phyloP scores from a whole-genome alignment of 148 eudicot species.

The Chenopodium quinoa region DNA sequence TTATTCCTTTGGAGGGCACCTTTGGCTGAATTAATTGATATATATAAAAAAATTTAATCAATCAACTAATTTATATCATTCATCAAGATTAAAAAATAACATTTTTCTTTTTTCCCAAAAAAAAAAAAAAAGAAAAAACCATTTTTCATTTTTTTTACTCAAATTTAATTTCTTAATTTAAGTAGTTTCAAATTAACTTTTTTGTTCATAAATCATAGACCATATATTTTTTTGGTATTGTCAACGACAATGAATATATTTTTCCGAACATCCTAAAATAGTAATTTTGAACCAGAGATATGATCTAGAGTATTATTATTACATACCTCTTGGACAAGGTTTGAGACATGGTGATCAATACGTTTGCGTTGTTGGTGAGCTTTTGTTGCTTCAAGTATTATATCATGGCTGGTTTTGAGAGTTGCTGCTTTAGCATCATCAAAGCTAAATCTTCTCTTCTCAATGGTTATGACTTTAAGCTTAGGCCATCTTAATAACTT shows the following conservation, averaged over 20 bases:
- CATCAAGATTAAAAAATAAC: no score
- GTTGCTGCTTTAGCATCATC: constrained; percentile 15
- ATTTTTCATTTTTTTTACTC: no score
- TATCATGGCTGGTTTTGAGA: constrained; percentile 11
- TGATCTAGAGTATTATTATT: no score
- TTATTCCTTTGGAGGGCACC: neutral
- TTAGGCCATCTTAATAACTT: constrained; percentile 25
- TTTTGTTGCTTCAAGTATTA: constrained; percentile 25
- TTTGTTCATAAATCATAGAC: no score
- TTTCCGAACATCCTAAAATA: no score
- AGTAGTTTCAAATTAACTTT: no score
- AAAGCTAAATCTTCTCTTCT: constrained; percentile 11
- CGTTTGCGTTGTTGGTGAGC: neutral
- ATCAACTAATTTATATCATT: no score
- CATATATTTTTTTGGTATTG: no score
- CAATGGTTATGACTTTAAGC: neutral
- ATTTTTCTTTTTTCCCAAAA: no score
- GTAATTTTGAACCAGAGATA: neutral
- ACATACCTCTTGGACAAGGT: constrained; percentile 12
- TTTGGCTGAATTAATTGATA: neutral
- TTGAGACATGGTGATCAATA: constrained; percentile 3
- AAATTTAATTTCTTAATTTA: no score
- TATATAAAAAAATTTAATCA: no score
- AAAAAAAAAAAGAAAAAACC: no score
- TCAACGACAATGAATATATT: neutral